phyloP scores from a whole-genome alignment of 2,329 filamentous ascomycete species.

The Drechslera avenae region DNA sequence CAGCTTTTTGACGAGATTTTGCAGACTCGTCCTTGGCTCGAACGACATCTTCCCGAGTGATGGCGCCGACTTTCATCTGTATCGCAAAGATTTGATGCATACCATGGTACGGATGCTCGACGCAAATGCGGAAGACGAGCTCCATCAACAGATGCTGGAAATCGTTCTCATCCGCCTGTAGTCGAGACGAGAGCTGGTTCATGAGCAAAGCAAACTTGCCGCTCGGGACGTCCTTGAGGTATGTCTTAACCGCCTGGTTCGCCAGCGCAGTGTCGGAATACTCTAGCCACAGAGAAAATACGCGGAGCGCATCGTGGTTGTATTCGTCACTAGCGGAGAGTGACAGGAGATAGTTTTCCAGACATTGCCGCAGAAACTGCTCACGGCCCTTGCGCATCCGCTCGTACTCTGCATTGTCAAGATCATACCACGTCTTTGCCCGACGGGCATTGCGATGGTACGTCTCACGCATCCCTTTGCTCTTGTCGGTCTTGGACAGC shows the following conservation, averaged over 20 bases:
- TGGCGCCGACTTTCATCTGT: conserved; percentile 60
- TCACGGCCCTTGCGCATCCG: conserved; percentile 76
- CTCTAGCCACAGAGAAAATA: conserved; percentile 93
- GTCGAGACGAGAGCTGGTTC: conserved; percentile 94
- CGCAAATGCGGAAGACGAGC: conserved; percentile 82
- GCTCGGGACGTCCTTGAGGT: conserved; percentile 78
- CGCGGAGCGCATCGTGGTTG: conserved; percentile 87
- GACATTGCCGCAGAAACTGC: conserved; percentile 82
- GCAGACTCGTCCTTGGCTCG: conserved; percentile 75
- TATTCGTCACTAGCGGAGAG: conserved; percentile 84
- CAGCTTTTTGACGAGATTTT: conserved; percentile 73
- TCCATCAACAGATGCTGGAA: conserved; percentile 79
- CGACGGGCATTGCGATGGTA: conserved; percentile 66
- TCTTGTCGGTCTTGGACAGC: conserved; percentile 57
- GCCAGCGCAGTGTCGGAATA: conserved; percentile 76
- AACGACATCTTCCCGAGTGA: conserved; percentile 52
- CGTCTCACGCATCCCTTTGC: conserved; percentile 54
- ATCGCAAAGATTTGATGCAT: conserved; percentile 94
- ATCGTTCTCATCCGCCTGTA: conserved; percentile 69
- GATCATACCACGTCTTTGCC: conserved; percentile 85
- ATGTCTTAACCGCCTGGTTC: conserved; percentile 74
- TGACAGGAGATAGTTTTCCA: conserved; percentile 91
- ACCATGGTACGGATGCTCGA: conserved; percentile 92
- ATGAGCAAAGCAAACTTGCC: conserved; percentile 91
- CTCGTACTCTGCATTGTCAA: conserved; percentile 86